Conservation (phyloP, 257 asterid genomes). For the Penstemon newberryi region DNA sequence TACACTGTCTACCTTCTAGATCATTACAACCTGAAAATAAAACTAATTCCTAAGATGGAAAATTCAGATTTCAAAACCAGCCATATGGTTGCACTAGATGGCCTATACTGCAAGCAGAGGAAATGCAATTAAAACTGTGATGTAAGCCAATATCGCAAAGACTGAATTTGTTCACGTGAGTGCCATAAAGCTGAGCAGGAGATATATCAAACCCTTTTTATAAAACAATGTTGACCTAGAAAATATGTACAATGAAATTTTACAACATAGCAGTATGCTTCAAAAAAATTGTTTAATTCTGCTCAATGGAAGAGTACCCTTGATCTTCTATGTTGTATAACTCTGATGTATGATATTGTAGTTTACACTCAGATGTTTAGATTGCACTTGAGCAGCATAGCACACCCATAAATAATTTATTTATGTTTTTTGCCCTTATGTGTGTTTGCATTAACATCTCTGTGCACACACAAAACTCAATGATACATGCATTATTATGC, state of each 20-base stretch:
- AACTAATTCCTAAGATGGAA: not conserved
- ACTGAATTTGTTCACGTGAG: not conserved
- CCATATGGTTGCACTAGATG: not conserved
- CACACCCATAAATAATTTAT: too few relatives aligned
- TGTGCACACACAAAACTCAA: too few relatives aligned
- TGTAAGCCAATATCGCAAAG: not conserved
- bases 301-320: not conserved
- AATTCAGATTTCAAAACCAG: constrained; percentile 1
- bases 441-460: too few relatives aligned
- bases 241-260: not conserved
- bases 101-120: not conserved
- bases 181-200: not conserved
- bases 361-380: too few relatives aligned
- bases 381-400: too few relatives aligned
- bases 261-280: constrained; percentile 3
- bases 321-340: not conserved
- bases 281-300: not conserved
- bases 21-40: not conserved
- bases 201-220: not conserved
- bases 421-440: too few relatives aligned
- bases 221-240: not conserved
- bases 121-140: not conserved
- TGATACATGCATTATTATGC: too few relatives aligned
- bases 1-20: constrained; percentile 1
- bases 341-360: too few relatives aligned